These are phyloP conservation scores for Hirschioporus abietinus DNA, from an alignment of 768 basidiomycete genomes.

Conservation along the genomic window DNA sequence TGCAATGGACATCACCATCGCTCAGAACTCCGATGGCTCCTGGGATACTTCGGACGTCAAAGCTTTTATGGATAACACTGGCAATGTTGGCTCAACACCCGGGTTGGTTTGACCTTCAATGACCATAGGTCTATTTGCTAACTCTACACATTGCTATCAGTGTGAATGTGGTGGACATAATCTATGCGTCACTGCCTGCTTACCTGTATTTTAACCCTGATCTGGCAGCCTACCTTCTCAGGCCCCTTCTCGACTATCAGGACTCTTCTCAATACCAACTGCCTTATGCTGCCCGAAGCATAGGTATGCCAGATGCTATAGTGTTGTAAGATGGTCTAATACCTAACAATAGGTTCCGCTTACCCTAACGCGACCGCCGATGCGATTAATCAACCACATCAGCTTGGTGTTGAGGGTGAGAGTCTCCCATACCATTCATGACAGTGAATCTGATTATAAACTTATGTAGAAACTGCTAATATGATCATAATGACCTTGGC, in stretches of 20 bases:
- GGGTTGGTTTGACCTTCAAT: slow-evolving; percentile 1
- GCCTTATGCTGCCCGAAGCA: slow-evolving; percentile 15
- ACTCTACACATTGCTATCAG: slow-evolving; percentile 13
- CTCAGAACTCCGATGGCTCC: slow-evolving; percentile 1
- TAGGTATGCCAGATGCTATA: slow-evolving; percentile 11
- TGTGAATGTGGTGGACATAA: slow-evolving; percentile 14
- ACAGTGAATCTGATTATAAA: slow-evolving; percentile 10
- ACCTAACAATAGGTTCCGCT: slow-evolving; percentile 8
- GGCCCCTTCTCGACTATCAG: slow-evolving; percentile 20
- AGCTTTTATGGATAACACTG: slow-evolving; percentile 16
- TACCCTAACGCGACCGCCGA: slow-evolving; percentile 2
- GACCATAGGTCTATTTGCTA: slow-evolving; percentile 7
- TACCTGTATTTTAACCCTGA: slow-evolving; percentile 14
- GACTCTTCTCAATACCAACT: slow-evolving; percentile 13
- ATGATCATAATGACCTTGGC: slow-evolving; percentile 1
- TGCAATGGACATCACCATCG: slow-evolving; percentile 15
- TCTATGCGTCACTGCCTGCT: slow-evolving; percentile 15
- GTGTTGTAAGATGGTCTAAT: not conserved
- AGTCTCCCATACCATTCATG: not conserved
- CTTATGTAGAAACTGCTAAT: slow-evolving; percentile 5
- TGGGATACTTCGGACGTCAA: slow-evolving; percentile 13
- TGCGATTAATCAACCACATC: not conserved
- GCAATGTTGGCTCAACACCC: slow-evolving; percentile 2
- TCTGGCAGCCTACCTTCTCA: slow-evolving; percentile 9
- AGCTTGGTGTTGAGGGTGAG: not conserved